Conservation (phyloP, 257 asterid genomes). For the Solanum tacnaense region DNA sequence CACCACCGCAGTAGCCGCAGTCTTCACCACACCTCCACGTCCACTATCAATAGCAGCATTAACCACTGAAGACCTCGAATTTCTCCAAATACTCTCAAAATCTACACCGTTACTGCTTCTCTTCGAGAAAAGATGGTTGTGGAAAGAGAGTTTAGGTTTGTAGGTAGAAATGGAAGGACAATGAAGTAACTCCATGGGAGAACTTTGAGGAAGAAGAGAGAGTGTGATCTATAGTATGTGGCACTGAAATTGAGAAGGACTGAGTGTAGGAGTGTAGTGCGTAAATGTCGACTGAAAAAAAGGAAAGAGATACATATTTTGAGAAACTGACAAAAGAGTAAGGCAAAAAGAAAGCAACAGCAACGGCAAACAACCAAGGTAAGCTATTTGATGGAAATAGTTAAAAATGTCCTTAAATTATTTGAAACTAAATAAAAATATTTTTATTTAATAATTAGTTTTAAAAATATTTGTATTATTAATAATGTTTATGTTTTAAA, state of each 20-base stretch:
- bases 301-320: not conserved
- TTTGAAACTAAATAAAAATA: too few relatives aligned
- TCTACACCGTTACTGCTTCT: not conserved
- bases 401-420: too few relatives aligned
- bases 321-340: not conserved
- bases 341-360: not conserved
- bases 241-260: not conserved
- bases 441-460: not conserved
- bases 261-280: not conserved
- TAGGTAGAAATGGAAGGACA: slow-evolving; percentile 5
- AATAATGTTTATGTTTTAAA: not conserved
- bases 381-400: not conserved
- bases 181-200: slow-evolving; percentile 18
- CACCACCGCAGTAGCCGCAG: slow-evolving; percentile 51
- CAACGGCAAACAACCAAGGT: not conserved
- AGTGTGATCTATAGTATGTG: not conserved
- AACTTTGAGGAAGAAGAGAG: not conserved
- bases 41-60: slow-evolving; percentile 17
- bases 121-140: not conserved
- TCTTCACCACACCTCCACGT: slow-evolving; percentile 41
- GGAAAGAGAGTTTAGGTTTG: slow-evolving; percentile 9
- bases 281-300: not conserved
- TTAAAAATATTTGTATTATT: too few relatives aligned
- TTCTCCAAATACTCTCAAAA: not conserved
- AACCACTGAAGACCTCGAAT: not conserved